Evolutionary conservation across 139 green algal species (phyloP).

Genomic region (Zygnema cylindricum): DNA sequence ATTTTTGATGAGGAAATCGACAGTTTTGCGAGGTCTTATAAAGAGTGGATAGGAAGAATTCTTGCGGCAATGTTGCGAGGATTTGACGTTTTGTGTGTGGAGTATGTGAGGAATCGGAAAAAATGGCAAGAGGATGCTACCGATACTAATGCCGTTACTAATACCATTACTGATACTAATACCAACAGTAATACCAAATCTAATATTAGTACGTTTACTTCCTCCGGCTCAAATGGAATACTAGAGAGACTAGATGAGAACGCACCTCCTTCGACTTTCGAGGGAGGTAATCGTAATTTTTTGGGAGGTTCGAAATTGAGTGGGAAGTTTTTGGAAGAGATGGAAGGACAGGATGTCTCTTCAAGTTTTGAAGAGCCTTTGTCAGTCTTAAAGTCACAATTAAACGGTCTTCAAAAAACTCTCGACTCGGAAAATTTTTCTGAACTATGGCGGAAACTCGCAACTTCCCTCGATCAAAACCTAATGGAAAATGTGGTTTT

Average conservation of each 20-base stretch:
- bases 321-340: not conserved
- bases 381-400: not conserved
- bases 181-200: not conserved
- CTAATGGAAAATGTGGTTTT: conserved; percentile 30
- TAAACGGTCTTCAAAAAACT: not conserved
- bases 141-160: not conserved
- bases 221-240: too few relatives aligned
- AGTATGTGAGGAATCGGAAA: conserved; percentile 30
- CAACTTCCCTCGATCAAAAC: not conserved
- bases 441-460: conserved; percentile 19
- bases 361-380: not conserved
- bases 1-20: conserved; percentile 34
- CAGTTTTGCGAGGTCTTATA: not conserved
- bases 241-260: not conserved
- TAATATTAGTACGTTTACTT: not conserved
- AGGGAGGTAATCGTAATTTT: not conserved
- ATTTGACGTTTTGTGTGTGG: not conserved
- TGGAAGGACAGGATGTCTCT: conserved; percentile 15
- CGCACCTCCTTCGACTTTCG: not conserved
- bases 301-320: not conserved
- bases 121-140: conserved; percentile 6
- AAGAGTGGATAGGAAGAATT: conserved; percentile 25
- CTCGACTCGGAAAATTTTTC: conserved; percentile 4
- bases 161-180: not conserved
- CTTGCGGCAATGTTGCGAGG: conserved; percentile 8